A percentile compares a stretch with the other conserved stretches of the same genome.
Evolutionary conservation across 2,329 filamentous ascomycete genomes (phyloP).

Genomic region (Trichoderma brevicompactum): DNA sequence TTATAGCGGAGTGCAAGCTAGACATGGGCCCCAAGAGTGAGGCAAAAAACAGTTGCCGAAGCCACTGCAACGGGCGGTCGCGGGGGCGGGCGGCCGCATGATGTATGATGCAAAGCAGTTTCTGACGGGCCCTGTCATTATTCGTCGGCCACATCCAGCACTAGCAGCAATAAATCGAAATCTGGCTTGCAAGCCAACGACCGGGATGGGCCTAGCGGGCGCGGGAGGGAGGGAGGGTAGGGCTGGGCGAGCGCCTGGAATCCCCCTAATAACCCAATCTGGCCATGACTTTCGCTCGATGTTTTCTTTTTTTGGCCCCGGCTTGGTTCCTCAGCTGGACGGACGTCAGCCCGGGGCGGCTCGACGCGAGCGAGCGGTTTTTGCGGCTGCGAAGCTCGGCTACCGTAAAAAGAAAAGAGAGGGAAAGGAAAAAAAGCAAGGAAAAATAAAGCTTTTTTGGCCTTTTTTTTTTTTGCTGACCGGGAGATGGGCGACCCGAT

Average conservation of each 20-base stretch:
- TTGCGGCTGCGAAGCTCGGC: background rate
- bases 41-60: background rate
- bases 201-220: conserved; percentile 6
- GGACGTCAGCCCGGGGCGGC: background rate
- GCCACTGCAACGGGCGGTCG: background rate
- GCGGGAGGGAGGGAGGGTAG: conserved; percentile 15
- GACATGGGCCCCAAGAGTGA: background rate
- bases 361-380: background rate
- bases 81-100: conserved; percentile 5
- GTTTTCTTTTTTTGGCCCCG: background rate
- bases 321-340: background rate
- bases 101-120: background rate
- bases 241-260: background rate
- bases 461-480: background rate
- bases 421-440: background rate
- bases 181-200: background rate
- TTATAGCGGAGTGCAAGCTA: background rate
- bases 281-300: background rate
- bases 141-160: conserved; percentile 6
- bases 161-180: conserved; percentile 17
- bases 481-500: background rate
- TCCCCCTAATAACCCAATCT: conserved; percentile 1
- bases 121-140: background rate
- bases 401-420: background rate
- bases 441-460: background rate